These are phyloP conservation scores for Brasilioporus rufonigricans DNA, from an alignment of 768 basidiomycete genomes.

Conservation along the genomic window DNA sequence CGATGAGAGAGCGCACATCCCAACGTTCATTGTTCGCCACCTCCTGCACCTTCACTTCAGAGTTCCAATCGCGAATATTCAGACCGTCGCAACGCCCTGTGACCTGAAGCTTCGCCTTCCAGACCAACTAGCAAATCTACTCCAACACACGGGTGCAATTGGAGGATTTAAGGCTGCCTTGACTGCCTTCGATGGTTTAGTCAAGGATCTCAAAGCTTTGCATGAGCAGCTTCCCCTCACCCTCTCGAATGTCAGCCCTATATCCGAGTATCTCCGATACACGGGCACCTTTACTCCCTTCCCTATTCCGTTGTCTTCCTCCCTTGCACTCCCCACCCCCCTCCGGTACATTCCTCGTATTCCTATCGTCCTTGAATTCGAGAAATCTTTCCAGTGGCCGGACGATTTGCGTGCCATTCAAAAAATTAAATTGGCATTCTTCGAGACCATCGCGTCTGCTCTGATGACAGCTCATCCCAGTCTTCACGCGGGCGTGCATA, in stretches of 20 bases:
- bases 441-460: constrained; percentile 72
- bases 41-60: constrained; percentile 76
- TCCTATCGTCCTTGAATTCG: constrained; percentile 82
- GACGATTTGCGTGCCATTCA: constrained; percentile 92
- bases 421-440: constrained; percentile 90
- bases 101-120: constrained; percentile 61
- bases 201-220: constrained; percentile 70
- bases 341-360: constrained; percentile 70
- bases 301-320: constrained; percentile 56
- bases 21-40: constrained; percentile 69
- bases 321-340: constrained; percentile 50
- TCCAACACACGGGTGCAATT: constrained; percentile 32
- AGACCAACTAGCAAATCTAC: constrained; percentile 44
- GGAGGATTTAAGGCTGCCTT: constrained; percentile 74
- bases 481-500: constrained; percentile 55
- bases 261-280: constrained; percentile 75
- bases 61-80: constrained; percentile 49
- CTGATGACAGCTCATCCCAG: constrained; percentile 55
- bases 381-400: constrained; percentile 91
- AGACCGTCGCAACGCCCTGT: constrained; percentile 57
- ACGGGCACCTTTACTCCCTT: constrained; percentile 81
- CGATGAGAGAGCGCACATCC: constrained; percentile 80
- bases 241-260: constrained; percentile 71
- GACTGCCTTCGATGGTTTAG: constrained; percentile 75
- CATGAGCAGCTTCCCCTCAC: constrained; percentile 73